Base-by-base conservation (phyloP, 2,329 filamentous ascomycete genomes). In the Ceratocystis papillata region DNA sequence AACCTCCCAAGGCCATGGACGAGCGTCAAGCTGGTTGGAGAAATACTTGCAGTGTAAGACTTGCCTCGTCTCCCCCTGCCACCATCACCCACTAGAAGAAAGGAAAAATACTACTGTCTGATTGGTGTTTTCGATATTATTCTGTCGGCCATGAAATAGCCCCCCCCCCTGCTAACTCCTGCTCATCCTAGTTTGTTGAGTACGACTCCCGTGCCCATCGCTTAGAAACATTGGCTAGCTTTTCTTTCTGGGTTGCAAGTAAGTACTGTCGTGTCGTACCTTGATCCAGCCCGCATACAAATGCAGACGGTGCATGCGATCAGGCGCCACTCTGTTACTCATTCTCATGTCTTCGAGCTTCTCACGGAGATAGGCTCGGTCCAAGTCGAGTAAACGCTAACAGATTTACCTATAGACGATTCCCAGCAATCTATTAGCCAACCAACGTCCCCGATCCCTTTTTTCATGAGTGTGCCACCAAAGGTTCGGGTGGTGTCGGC, bases 241-340 rank as follows among this genome's bases (percentile, higher is more conserved):
- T 99, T 77, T 91, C 90, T 4, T 97, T 96, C 74, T 99, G 90
- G 87, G 91, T 97, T 67, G 83, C 93, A 71, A 93, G 89, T 87
- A 80, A 73, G 82, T 59, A 59, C 74, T 57, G 15, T 37, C 15
- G 17, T 57, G 20, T 37, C 15, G 22, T 57, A 41, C 37, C 20
- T 44, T 44, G 15, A 30, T 63, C 25, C 61, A n/a, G 25, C 46
- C 41, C 33, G 28, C 3, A 33, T 30, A 15, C 61, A 20, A 25
- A 48, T 25, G 10, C 8, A 17, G n/a, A 15, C 5, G 22, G 22
- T 25, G n/a, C 48, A 50, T 20, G n/a, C n/a, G 8, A 6, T 4
- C n/a, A 50, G 3, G 8, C 48, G 22, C 17, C 20, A 20, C 48
- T 15, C 8, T 22, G 3, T 22, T 12, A 7, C 17, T 20, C n/a